These are phyloP conservation scores for Cercophora newfieldiana DNA, from an alignment of 495 filamentous ascomycete species.

Conservation along the genomic window DNA sequence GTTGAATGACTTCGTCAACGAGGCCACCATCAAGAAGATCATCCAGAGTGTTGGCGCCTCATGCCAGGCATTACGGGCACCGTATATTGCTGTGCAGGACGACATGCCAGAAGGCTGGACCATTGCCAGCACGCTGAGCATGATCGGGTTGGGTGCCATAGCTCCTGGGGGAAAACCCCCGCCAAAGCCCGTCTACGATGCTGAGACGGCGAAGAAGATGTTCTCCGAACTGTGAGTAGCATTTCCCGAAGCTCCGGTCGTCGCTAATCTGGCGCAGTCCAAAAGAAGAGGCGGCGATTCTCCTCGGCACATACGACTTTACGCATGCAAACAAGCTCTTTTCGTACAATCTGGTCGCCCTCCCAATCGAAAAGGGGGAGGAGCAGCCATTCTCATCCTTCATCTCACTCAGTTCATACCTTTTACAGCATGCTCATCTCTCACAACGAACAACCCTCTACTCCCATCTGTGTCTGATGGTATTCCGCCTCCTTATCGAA, in stretches of 20 bases:
- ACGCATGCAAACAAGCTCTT: slow-evolving; percentile 93
- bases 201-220: slow-evolving; percentile 74
- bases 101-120: slow-evolving; percentile 92
- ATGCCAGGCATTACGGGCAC: slow-evolving; percentile 63
- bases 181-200: slow-evolving; percentile 55
- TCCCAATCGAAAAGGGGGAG: slow-evolving; percentile 61
- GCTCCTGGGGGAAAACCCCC: slow-evolving; percentile 66
- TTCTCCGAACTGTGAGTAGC: slow-evolving; percentile 61
- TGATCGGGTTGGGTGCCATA: slow-evolving; percentile 80
- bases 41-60: slow-evolving; percentile 70
- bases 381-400: slow-evolving; percentile 79
- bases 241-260: not conserved
- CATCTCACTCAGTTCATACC: slow-evolving; percentile 86
- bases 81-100: slow-evolving; percentile 87
- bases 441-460: slow-evolving; percentile 76
- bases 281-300: slow-evolving; percentile 69
- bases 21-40: slow-evolving; percentile 79
- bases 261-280: slow-evolving; percentile 58
- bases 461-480: slow-evolving; percentile 76
- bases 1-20: slow-evolving; percentile 97
- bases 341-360: slow-evolving; percentile 75
- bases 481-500: slow-evolving; percentile 83
- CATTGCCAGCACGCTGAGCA: slow-evolving; percentile 72
- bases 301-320: slow-evolving; percentile 91
- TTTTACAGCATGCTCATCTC: slow-evolving; percentile 89